Percentiles rank a stretch among this genome's conserved stretches.
These are phyloP conservation scores for Candida sp. DNA, from an alignment of 1,139 yeast genomes.

Conservation along the genomic window DNA sequence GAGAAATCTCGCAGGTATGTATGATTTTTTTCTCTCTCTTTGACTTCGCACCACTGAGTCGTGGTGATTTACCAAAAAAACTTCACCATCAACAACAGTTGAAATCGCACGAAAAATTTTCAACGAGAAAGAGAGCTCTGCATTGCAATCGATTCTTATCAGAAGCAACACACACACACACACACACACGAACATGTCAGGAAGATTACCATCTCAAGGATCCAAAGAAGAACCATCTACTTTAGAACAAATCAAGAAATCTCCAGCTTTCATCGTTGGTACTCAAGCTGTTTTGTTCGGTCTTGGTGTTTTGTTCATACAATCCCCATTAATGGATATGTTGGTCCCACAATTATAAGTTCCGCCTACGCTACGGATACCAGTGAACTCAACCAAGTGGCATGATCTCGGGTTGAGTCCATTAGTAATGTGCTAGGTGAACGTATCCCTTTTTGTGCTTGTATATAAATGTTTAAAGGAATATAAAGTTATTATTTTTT, in stretches of 20 bases:
- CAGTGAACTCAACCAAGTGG: neutral
- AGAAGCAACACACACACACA: neutral
- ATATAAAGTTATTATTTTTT: neutral
- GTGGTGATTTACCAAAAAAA: conserved; percentile 7
- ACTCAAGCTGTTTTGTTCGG: conserved; percentile 67
- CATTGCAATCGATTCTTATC: neutral
- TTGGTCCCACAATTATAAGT: conserved; percentile 72
- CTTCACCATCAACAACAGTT: neutral
- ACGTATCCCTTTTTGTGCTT: neutral
- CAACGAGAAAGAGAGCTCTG: neutral
- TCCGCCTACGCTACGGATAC: neutral
- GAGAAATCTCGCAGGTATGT: neutral
- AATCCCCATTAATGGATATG: conserved; percentile 81
- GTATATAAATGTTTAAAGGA: neutral
- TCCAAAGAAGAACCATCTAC: conserved; percentile 32
- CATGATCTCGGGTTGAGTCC: neutral
- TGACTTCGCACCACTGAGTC: neutral
- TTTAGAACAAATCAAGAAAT: conserved; percentile 55
- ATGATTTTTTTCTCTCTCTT: conserved; percentile 1
- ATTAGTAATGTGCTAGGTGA: neutral
- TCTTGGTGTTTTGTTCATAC: conserved; percentile 76
- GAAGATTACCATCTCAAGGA: conserved; percentile 25
- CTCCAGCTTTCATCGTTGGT: conserved; percentile 68
- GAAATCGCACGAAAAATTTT: conserved; percentile 7
- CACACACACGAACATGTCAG: conserved; percentile 25